Evolutionary conservation across 106 monocot genomes (phyloP), one percentile per base, ranked within the genome.

Genomic region (Gastrodia elata): DNA sequence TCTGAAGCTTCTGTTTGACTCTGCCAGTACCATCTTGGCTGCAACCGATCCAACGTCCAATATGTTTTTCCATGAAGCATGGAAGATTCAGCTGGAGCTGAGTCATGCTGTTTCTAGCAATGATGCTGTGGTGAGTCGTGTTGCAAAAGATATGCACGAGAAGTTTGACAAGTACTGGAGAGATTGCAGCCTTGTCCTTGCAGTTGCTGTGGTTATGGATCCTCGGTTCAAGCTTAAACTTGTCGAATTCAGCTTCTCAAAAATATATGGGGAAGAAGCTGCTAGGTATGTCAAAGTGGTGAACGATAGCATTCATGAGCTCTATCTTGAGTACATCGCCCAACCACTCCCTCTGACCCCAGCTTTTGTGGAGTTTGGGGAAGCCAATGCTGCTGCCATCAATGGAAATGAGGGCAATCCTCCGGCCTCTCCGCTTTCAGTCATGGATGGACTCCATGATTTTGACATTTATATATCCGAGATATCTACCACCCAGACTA

Each of bases 171-270:
- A 87, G 75, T 95, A 95, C 55, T 95, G 95, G 95, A 92, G 84
- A 57, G 95, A 91, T 57, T 87, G 89, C 81, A 91, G 78, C 83
- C 85, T 95, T 42, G 82, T 89, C 24, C 76, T 95, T 76, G 85
- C 95, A 36, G 82, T 95, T 73, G 85, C 91, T 24, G 91, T 91
- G n/a, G 87, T 95, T 34, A 95, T 95, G 91, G 95, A 95, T 65
- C 95, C 95, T 68, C 89, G 92, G n/a, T 95, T 95, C 73, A 95
- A 95, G 75, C 76, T 95, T 80, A 95, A 95, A 80, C 92, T 95
- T 46, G 87, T 95, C 70, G 92, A 95, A 75, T 95, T 95, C 75
- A 89, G 87, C 44, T 95, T 87, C 78, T 80, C 85, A 2, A 95
- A 92, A 68, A 87, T 95, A 4, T 92, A 95, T 38, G 91, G 89